Base-by-base conservation (phyloP, 306 rosid species). In the Ammopiptanthus mongolicus region DNA sequence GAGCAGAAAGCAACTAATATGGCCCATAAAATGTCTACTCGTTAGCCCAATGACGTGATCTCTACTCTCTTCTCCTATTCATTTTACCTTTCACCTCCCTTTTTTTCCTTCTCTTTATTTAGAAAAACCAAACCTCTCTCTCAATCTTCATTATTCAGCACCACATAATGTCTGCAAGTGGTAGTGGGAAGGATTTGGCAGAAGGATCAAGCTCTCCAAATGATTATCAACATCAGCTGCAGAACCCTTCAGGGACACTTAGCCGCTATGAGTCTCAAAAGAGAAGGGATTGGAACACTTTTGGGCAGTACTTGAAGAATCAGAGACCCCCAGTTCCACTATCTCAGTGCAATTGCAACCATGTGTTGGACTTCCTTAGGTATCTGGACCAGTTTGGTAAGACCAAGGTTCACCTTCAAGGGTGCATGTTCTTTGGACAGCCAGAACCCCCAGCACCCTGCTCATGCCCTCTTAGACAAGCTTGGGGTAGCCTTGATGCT, bases 401-500 rank as follows among this genome's bases (percentile, higher is more conserved):
- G 85, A 96, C 99, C 12, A 96, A 96, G 64, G 99, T 96, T 65
- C 99, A 96, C 65, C 69, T 87, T 12, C 98, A 89, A 65, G 98
- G 98, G 2, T 96, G 99, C 74, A 89, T 92, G 88, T 96, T 92
- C 68, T 96, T 77, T 42, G 99, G 99, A 3, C 96, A 87, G 53
- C 98, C 99, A 0, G 99, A 96, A 73, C 99, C 99, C 0, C 99
- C 99, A 1, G 96, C 98, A 5, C 99, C 99, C 2, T 96, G 99
- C 62, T 86, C 99, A 2, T 96, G 99, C 71, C 99, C 99, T 0
- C 89, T 96, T 2, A 74, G 98, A 11, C 99, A 96, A 53, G 99
- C 99, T 33, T 96, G 99, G 99, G 99, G 99, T 0, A 92, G 98
- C 84, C 97, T 96, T 14, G 99, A 96, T 63, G 98, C 99, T 3